A percentile compares a stretch with the other conserved stretches of the same genome.
These are phyloP conservation scores for Vitis cinerea DNA, from an alignment of 164 flowering plant species.

Conservation along the genomic window DNA sequence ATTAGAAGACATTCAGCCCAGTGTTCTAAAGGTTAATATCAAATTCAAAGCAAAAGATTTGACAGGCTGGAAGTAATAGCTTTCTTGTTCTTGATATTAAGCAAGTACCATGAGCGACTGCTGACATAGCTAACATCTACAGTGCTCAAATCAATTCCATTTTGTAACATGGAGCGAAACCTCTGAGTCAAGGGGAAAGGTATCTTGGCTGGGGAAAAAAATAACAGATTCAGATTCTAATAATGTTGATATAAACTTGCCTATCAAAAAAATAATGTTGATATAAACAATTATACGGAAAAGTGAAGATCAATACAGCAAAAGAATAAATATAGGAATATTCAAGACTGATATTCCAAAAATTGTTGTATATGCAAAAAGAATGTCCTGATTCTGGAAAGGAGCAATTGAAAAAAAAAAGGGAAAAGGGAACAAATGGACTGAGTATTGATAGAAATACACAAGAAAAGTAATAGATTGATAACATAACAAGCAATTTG, in stretches of 20 bases:
- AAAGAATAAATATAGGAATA: too few relatives aligned
- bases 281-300: background rate
- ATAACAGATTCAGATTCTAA: conserved; percentile 1
- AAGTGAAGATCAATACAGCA: too few relatives aligned
- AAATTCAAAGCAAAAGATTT: background rate
- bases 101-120: conserved; percentile 91
- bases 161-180: conserved; percentile 95
- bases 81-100: conserved; percentile 8
- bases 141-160: conserved; percentile 96
- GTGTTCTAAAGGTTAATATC: background rate
- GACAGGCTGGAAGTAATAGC: background rate
- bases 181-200: conserved; percentile 99
- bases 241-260: background rate
- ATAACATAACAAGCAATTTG: too few relatives aligned
- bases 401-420: background rate
- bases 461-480: too few relatives aligned
- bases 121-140: conserved; percentile 99
- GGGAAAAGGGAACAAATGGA: too few relatives aligned
- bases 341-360: background rate
- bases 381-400: background rate
- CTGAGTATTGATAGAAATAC: too few relatives aligned
- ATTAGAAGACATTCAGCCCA: background rate
- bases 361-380: background rate
- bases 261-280: background rate
- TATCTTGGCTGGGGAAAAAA: conserved; percentile 71